Evolutionary conservation across 1,284 basidiomycete genomes (phyloP), one percentile per base, ranked within the genome.

Genomic region (Mycosarcoma mackinlayi): DNA sequence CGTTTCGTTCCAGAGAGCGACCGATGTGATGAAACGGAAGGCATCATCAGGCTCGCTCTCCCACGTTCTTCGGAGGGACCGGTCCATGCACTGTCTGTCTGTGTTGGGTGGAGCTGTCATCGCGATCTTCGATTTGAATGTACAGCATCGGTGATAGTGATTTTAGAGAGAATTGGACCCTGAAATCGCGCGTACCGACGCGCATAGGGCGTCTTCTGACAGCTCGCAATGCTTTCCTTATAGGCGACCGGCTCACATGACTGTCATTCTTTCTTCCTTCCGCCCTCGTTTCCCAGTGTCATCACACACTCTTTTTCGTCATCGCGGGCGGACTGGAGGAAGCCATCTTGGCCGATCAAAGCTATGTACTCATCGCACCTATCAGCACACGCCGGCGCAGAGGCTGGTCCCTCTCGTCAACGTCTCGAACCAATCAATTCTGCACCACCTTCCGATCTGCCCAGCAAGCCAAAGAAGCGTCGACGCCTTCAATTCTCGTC

Each of bases 401-500:
- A 55, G 23, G 49, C 64, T 11, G 64, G 64, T 4, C 64, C 57
- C 4, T 68, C 65, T 28, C 54, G 50, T 5, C 35, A 35, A 28
- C 28, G 30, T 16, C 27, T 25, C 21, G 48, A 34, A 4, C 30
- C 24, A 28, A 1, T 27, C 13, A 6, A 38, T 18, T 8, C 39
- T n/a, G 2, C 23, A 28, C 18, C 25, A 10, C 14, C 45, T 16
- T 38, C 25, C 16, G 25, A 25, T 24, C 44, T n/a, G 0, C 21
- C 27, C 6, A 16, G 18, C 27, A 63, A 64, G 23, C 61, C 46
- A 24, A 66, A 56, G 38, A 73, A 69, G 40, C 57, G 60, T 3
- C 53, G 59, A n/a, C 63, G 62, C 3, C 62, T 75, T 18, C 64
- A 63, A 33, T 75, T 75, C 59, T 61, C 59, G 28, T 73, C 70